Percentiles rank a stretch among this genome's conserved stretches.
These are phyloP conservation scores for Quercus glauca DNA, from an alignment of 306 rosid genomes.

Conservation along the genomic window DNA sequence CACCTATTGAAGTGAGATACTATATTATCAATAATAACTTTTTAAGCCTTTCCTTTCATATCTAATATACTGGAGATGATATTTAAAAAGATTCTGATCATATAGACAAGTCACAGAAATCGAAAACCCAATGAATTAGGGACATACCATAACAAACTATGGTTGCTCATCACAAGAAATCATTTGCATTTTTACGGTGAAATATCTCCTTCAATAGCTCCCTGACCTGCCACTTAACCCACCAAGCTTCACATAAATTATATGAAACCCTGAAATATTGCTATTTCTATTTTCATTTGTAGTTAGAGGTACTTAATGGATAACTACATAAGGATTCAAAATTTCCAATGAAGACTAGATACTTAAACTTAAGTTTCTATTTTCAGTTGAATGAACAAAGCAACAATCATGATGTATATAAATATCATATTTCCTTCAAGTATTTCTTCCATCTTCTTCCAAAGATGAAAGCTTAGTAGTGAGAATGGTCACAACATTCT, in stretches of 20 bases:
- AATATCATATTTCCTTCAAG: background rate
- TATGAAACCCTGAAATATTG: conserved; percentile 23
- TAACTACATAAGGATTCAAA: background rate
- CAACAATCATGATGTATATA: background rate
- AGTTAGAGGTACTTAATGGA: conserved; percentile 9
- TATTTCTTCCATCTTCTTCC: background rate
- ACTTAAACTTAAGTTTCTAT: background rate
- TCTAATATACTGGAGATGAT: conserved; percentile 18
- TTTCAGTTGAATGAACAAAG: conserved; percentile 3
- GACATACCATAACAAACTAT: conserved; percentile 42
- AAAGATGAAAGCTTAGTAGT: background rate
- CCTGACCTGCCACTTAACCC: conserved; percentile 63
- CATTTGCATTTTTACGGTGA: conserved; percentile 37
- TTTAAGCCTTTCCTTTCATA: conserved; percentile 24
- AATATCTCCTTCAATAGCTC: conserved; percentile 42
- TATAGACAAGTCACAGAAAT: conserved; percentile 22
- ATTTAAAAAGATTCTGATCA: conserved; percentile 10
- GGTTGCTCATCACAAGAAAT: conserved; percentile 27
- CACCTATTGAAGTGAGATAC: conserved; percentile 37
- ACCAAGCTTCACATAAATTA: conserved; percentile 40
- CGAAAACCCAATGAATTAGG: conserved; percentile 30
- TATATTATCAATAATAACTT: conserved; percentile 27
- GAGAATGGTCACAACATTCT: background rate
- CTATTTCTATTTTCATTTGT: conserved; percentile 27
- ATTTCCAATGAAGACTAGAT: background rate